phyloP scores from a whole-genome alignment of 1,284 basidiomycete genomes.

The Puccinia horiana region DNA sequence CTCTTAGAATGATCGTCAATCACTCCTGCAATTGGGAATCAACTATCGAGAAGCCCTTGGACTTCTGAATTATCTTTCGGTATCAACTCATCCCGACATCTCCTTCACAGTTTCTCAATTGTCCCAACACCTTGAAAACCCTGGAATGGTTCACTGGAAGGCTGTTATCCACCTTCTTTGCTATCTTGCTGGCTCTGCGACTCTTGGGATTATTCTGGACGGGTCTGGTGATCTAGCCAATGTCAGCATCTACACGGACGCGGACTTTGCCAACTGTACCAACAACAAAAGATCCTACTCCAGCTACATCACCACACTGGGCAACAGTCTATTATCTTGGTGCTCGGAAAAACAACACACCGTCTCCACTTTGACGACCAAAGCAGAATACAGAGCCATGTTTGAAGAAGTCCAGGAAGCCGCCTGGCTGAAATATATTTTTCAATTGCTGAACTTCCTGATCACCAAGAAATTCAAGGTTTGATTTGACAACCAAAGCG shows the following conservation, averaged over 20 bases:
- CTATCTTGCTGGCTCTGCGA: not conserved
- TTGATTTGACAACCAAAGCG: not conserved
- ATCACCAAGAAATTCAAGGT: not conserved
- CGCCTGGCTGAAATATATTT: not conserved
- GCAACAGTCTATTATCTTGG: not conserved
- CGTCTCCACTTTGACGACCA: not conserved
- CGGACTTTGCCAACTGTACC: conserved; percentile 5
- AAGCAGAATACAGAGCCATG: not conserved
- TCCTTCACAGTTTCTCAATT: no score
- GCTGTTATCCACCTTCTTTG: no score
- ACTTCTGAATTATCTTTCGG: no score
- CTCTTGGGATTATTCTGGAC: not conserved
- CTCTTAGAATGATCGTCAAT: no score
- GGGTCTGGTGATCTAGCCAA: not conserved
- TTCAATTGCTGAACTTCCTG: not conserved
- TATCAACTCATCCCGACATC: no score
- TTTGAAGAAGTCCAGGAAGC: not conserved
- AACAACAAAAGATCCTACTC: not conserved
- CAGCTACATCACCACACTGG: not conserved
- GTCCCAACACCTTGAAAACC: no score
- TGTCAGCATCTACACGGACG: not conserved
- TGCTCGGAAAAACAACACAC: not conserved
- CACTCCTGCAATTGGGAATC: no score
- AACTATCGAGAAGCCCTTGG: no score
- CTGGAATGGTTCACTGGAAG: no score